These are phyloP conservation scores for Huntiella moniliformis DNA, from an alignment of 2,329 filamentous ascomycete genomes.

Conservation along the genomic window DNA sequence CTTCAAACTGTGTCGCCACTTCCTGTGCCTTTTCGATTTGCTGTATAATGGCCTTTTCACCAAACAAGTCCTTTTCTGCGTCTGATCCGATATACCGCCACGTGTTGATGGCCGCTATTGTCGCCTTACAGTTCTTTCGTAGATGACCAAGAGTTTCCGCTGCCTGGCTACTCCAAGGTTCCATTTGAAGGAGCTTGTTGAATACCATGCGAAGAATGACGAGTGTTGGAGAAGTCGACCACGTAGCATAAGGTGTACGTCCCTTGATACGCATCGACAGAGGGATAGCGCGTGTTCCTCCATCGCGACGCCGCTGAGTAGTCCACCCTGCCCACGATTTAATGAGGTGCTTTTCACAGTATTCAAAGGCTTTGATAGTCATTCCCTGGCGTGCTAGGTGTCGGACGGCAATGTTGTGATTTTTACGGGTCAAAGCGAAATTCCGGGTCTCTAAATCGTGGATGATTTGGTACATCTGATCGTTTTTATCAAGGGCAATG, in stretches of 20 bases:
- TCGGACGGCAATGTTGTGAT: slow-evolving; percentile 66
- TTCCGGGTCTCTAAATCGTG: too few relatives aligned
- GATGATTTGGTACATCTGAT: too few relatives aligned
- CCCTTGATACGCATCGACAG: slow-evolving; percentile 15
- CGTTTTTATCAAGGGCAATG: too few relatives aligned
- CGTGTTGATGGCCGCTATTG: slow-evolving; percentile 17
- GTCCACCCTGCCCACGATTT: slow-evolving; percentile 59
- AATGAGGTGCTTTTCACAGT: slow-evolving; percentile 66
- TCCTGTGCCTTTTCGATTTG: too few relatives aligned
- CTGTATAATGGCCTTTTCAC: slow-evolving; percentile 9
- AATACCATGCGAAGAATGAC: slow-evolving; percentile 31
- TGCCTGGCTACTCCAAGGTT: slow-evolving; percentile 29
- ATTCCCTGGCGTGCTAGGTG: slow-evolving; percentile 41
- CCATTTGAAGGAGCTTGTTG: slow-evolving; percentile 28
- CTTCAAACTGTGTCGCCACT: too few relatives aligned
- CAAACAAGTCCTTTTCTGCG: slow-evolving; percentile 11
- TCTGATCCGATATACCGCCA: slow-evolving; percentile 7
- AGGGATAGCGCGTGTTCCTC: slow-evolving; percentile 13
- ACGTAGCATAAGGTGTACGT: slow-evolving; percentile 19
- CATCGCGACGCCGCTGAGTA: slow-evolving; percentile 17
- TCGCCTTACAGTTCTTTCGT: slow-evolving; percentile 20
- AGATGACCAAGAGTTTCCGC: slow-evolving; percentile 16
- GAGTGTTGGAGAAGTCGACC: slow-evolving; percentile 27
- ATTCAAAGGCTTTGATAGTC: slow-evolving; percentile 47
- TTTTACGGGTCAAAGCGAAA: slow-evolving; percentile 54